Conservation (phyloP, 2,329 filamentous ascomycete genomes). For the Metarhizium rileyi region DNA sequence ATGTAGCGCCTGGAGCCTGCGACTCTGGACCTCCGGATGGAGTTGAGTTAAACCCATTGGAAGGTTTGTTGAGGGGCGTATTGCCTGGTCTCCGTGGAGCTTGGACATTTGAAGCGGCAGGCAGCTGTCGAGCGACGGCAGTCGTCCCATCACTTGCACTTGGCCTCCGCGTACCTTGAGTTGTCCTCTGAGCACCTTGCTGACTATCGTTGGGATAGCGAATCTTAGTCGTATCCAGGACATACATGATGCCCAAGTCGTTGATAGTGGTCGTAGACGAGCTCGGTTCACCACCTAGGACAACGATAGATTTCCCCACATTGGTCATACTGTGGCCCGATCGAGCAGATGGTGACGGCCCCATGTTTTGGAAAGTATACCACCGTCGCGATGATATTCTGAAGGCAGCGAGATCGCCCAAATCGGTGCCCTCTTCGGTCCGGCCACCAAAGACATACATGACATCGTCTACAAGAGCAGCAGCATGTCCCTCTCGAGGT, state of each 20-base stretch:
- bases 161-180: slow-evolving; percentile 30
- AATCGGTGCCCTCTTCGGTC: slow-evolving; percentile 83
- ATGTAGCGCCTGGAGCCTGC: slow-evolving; percentile 18
- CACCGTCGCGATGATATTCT: slow-evolving; percentile 70
- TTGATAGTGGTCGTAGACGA: slow-evolving; percentile 70
- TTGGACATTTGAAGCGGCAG: slow-evolving; percentile 17
- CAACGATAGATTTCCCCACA: slow-evolving; percentile 83
- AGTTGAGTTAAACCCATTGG: slow-evolving; percentile 32
- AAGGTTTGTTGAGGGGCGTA: slow-evolving; percentile 16
- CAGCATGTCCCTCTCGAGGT: slow-evolving; percentile 87
- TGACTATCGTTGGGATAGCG: slow-evolving; percentile 76
- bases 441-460: slow-evolving; percentile 99
- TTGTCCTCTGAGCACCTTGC: slow-evolving; percentile 26
- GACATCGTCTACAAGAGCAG: slow-evolving; percentile 87
- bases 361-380: slow-evolving; percentile 99
- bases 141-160: slow-evolving; percentile 28
- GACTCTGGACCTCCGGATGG: slow-evolving; percentile 30
- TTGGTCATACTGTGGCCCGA: slow-evolving; percentile 98
- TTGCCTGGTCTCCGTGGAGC: slow-evolving; percentile 3
- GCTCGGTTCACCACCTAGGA: slow-evolving; percentile 89
- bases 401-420: slow-evolving; percentile 84
- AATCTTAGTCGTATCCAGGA: slow-evolving; percentile 92
- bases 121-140: slow-evolving; percentile 22
- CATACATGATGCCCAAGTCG: slow-evolving; percentile 81
- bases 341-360: slow-evolving; percentile 81